A percentile compares a stretch with the other conserved stretches of the same genome.
Conservation (phyloP, 345 rosid genomes). For the Citrus hindsii region DNA sequence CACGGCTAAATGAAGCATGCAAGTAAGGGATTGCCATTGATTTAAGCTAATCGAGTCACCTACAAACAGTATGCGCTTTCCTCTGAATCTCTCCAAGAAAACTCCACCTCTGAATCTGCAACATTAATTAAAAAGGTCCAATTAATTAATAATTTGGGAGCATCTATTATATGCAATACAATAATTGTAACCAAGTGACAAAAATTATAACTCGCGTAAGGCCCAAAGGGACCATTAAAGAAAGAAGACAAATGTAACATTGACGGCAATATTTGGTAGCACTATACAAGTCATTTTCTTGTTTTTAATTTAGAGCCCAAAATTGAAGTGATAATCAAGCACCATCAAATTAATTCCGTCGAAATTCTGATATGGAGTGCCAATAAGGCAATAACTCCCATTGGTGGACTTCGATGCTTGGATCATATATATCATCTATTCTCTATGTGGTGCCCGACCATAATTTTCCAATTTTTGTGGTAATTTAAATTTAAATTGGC, state of each 20-base stretch:
- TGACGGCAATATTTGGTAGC: neutral
- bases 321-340: neutral
- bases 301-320: neutral
- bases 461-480: neutral
- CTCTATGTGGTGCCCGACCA: neutral
- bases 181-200: neutral
- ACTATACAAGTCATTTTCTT: neutral
- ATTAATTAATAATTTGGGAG: neutral
- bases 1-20: constrained; percentile 38
- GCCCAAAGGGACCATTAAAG: neutral
- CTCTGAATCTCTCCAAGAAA: constrained; percentile 28
- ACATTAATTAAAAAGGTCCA: neutral
- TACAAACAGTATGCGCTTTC: constrained; percentile 50
- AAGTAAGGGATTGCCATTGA: constrained; percentile 47
- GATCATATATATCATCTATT: neutral
- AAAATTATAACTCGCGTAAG: neutral
- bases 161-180: neutral
- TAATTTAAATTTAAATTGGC: neutral
- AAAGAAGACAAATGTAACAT: neutral
- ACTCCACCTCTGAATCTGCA: constrained; percentile 35
- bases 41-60: constrained; percentile 51
- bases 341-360: neutral
- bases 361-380: neutral
- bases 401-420: neutral
- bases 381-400: neutral